Percentiles rank a stretch among this genome's conserved stretches.
Conservation (phyloP, 1,284 basidiomycete genomes). For the Sporisorium graminicola region DNA sequence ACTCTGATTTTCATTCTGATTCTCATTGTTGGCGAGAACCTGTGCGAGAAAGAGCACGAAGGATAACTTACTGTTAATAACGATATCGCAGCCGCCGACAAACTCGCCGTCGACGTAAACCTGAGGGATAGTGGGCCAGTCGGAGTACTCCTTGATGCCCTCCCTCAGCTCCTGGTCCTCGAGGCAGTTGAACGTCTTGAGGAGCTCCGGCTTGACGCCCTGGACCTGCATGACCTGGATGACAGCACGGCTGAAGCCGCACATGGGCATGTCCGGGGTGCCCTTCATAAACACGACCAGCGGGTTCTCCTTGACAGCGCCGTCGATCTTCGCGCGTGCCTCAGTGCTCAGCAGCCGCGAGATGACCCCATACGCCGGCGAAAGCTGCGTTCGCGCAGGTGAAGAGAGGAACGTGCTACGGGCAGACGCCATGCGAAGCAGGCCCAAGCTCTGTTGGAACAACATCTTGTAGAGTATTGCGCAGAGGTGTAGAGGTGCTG, state of each 20-base stretch:
- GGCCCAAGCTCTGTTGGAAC: slow-evolving; percentile 19
- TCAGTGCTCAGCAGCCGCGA: slow-evolving; percentile 71
- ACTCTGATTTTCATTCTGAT: too few relatives aligned
- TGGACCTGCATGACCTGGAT: slow-evolving; percentile 91
- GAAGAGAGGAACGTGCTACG: neutral
- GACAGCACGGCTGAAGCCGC: slow-evolving; percentile 92
- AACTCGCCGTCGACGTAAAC: slow-evolving; percentile 95
- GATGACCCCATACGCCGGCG: neutral
- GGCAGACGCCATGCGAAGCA: neutral
- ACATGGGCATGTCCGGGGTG: slow-evolving; percentile 78
- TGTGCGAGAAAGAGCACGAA: too few relatives aligned
- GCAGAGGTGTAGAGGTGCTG: neutral
- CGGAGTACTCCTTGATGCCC: slow-evolving; percentile 95
- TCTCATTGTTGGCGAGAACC: too few relatives aligned
- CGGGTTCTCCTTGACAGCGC: slow-evolving; percentile 76
- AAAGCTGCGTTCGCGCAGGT: neutral
- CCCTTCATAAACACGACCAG: slow-evolving; percentile 96
- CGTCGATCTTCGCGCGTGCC: slow-evolving; percentile 72
- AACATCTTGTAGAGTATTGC: neutral
- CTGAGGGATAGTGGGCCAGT: slow-evolving; percentile 97
- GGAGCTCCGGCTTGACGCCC: slow-evolving; percentile 75
- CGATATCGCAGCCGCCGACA: slow-evolving; percentile 94
- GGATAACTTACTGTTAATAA: slow-evolving; percentile 82
- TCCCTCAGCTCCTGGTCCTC: slow-evolving; percentile 84
- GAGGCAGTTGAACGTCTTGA: slow-evolving; percentile 84